Evolutionary conservation across 2,329 filamentous ascomycete species (phyloP), one percentile per base, ranked within the genome.

Genomic region (Paecilomyces sp.): DNA sequence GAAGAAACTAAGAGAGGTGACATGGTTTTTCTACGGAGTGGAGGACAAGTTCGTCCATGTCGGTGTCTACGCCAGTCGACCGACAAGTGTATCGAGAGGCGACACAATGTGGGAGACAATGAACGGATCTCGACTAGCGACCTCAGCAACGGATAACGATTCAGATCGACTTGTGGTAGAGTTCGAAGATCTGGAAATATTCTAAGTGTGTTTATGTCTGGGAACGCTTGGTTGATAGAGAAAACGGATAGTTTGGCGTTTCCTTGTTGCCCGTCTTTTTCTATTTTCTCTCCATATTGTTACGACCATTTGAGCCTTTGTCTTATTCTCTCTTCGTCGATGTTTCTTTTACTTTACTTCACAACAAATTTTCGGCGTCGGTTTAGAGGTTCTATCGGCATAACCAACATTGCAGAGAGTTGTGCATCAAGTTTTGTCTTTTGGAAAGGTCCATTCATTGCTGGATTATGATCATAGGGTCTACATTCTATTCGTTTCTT

Each of bases 1-100:
- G 83, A 83, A 80, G 72, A 85, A 85, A 69, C 69, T 85, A 64
- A 69, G 83, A 5, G 83, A 85, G 69, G 80, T 85, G 30, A 83
- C 81, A n/a, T 84, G 81, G 78, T 85, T 85, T 69, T 85, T 85
- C 67, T 84, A 80, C 71, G 82, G 81, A 7, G 80, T 84, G 12
- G 82, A 85, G 63, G 81, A 84, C 63, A 85, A 85, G 67, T 80
- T 76, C 28, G 77, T 85, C 24, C 76, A 82, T 64, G 81, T 85
- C 25, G 83, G 83, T 2, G 83, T 84, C 47, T 85, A 85, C 74
- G 83, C 82, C 28, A 81, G 78, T 66, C 76, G 83, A 30, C 83
- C 83, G 57, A 79, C 80, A 53, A 81, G 78, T 65, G 73, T 83
- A 61, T 67, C 68, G 51, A 70, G 72, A 58, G 70, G 69, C 9